These are phyloP conservation scores for Penicillium cinerascens DNA, from an alignment of 495 filamentous ascomycete species.

Conservation along the genomic window DNA sequence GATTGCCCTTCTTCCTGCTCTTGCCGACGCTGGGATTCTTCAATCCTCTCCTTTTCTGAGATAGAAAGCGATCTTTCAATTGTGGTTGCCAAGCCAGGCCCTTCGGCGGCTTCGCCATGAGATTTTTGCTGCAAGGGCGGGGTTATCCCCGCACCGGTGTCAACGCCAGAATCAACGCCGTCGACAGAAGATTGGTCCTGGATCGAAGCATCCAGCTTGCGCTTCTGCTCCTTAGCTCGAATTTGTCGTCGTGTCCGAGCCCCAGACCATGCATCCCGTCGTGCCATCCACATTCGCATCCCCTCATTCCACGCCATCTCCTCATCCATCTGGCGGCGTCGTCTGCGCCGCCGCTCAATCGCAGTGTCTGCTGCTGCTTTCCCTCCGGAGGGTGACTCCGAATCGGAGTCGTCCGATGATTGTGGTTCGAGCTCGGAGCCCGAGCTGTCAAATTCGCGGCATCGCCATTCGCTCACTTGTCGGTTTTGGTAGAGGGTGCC, in stretches of 20 bases:
- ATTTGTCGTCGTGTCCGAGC: slow-evolving; percentile 48
- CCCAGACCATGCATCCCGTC: slow-evolving; percentile 86
- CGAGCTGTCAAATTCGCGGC: slow-evolving; percentile 41
- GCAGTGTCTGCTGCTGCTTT: slow-evolving; percentile 17
- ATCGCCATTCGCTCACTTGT: slow-evolving; percentile 40
- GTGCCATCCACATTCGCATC: slow-evolving; percentile 65
- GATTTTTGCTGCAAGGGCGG: slow-evolving; percentile 5
- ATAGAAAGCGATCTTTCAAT: slow-evolving; percentile 25
- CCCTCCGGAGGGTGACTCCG: slow-evolving; percentile 5
- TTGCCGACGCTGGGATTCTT: slow-evolving; percentile 12
- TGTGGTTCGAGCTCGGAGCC: slow-evolving; percentile 42
- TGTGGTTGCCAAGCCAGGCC: slow-evolving; percentile 14
- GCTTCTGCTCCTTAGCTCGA: slow-evolving; percentile 16
- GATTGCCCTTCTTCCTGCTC: slow-evolving; percentile 26
- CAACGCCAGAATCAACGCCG: slow-evolving; percentile 4
- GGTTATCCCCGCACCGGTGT: slow-evolving; percentile 8
- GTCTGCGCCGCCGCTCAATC: slow-evolving; percentile 53
- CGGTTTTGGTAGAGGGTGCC: slow-evolving; percentile 24
- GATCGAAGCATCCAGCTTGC: slow-evolving; percentile 1
- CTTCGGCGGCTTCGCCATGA: neutral
- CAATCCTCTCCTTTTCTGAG: slow-evolving; percentile 19
- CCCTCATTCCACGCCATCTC: slow-evolving; percentile 85
- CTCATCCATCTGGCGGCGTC: slow-evolving; percentile 58
- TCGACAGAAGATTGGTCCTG: slow-evolving; percentile 3
- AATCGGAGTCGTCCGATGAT: slow-evolving; percentile 23